Conservation (phyloP, 2,329 filamentous ascomycete species). For the Sarocladium kiliense region DNA sequence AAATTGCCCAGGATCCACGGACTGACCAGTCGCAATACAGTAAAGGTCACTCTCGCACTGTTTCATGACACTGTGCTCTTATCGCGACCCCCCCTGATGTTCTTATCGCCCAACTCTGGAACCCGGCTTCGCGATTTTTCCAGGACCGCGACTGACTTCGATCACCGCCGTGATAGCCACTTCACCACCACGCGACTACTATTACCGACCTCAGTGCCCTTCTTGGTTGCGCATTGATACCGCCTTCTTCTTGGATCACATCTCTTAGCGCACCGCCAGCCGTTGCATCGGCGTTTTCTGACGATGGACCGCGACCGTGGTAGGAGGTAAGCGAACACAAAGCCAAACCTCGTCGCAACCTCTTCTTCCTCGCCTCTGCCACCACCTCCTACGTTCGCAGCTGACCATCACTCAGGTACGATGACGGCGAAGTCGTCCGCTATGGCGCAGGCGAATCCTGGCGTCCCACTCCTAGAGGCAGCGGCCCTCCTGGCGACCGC, state of each 20-base stretch:
- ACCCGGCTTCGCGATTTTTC: slow-evolving; percentile 3
- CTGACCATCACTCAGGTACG: slow-evolving; percentile 38
- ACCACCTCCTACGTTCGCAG: neutral
- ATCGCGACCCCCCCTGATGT: neutral
- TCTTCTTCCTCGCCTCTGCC: neutral
- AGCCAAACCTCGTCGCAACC: too few species aligned
- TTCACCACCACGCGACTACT: neutral
- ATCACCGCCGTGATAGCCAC: neutral
- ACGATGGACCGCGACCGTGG: slow-evolving; percentile 14
- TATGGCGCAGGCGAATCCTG: slow-evolving; percentile 59
- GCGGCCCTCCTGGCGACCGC: slow-evolving; percentile 29
- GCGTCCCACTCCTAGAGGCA: slow-evolving; percentile 48
- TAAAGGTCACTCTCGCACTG: too few species aligned
- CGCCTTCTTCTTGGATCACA: too few species aligned
- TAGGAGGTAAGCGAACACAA: slow-evolving; percentile 13
- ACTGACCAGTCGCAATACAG: too few species aligned
- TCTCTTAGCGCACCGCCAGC: neutral
- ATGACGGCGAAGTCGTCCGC: slow-evolving; percentile 57
- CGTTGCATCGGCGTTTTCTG: neutral
- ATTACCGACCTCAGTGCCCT: neutral
- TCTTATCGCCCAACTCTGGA: neutral
- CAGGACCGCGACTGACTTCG: neutral
- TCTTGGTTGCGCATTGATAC: too few species aligned
- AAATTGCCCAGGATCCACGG: too few species aligned
- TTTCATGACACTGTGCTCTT: neutral